Base-by-base conservation (phyloP, 2,329 filamentous ascomycete genomes). In the Pestalotiopsis sp. region DNA sequence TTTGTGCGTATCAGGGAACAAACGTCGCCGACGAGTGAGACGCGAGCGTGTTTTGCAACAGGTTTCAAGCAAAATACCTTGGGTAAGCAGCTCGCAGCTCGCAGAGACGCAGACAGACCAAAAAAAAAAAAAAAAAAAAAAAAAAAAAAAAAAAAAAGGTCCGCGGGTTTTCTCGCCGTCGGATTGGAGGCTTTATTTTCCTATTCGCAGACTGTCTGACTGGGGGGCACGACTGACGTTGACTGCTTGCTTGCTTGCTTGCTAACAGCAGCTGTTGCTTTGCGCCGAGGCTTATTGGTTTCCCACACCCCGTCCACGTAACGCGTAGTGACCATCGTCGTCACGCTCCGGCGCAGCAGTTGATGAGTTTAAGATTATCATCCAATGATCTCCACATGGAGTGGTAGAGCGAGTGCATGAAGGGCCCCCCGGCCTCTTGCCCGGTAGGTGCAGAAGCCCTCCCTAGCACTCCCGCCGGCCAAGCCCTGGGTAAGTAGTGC, bases 341-440 rank as follows among this genome's bases (percentile, higher is more conserved):
- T 62, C 59, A 62, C 31, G 59, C 20, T 36, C 59, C 31, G 27
- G n/a, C 27, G 27, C 25, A 62, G 59, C 31, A 72, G 73, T 74
- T 70, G 71, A 69, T 68, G 71, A 70, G 69, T 70, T 74, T 73
- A 75, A 75, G 68, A 74, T 75, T 73, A 71, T 73, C 71, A 69
- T 71, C 64, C 70, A 72, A 75, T 72, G 72, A 75, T 75, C 74
- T 73, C 71, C 74, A 71, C 74, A 74, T 74, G 74, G 73, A 70
- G 72, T 75, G 71, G 69, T 62, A 71, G 72, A 68, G 68, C 17
- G 72, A 69, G 60, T 73, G 71, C 72, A 73, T 74, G 73, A 63
- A 71, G 74, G 17, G 5, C 25, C 38, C 62, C 62, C 61, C 23
- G 59, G 59, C 61, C 41, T 49, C 41, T 39, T 12, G 27, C 36